Conservation (phyloP, 2,329 filamentous ascomycete species). For the Ascochyta fabae region DNA sequence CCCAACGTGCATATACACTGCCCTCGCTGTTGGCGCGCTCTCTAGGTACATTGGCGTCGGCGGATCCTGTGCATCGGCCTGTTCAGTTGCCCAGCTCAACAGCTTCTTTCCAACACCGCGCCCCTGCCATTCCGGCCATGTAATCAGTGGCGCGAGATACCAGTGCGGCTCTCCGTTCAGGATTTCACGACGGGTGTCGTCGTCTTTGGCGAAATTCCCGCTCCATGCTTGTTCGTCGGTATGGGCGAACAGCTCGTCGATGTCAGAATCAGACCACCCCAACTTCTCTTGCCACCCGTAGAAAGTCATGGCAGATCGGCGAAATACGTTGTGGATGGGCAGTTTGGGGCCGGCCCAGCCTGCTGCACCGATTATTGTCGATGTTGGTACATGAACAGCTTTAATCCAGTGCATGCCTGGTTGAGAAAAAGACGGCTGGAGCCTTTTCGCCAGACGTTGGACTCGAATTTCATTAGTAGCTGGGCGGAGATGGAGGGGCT, state of each 20-base stretch:
- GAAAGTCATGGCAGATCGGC: constrained; percentile 23
- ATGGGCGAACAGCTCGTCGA: constrained; percentile 35
- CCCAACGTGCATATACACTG: constrained; percentile 40
- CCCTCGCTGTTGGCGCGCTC: constrained; percentile 29
- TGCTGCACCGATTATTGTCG: constrained; percentile 34
- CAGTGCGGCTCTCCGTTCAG: constrained; percentile 36
- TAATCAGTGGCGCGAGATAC: constrained; percentile 40
- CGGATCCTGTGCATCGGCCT: constrained; percentile 36
- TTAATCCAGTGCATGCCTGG: constrained; percentile 35
- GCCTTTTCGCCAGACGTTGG: constrained; percentile 28
- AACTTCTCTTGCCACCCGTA: constrained; percentile 31
- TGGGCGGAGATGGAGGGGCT: constrained; percentile 29
- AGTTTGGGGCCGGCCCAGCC: constrained; percentile 34
- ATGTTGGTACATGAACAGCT: constrained; percentile 29
- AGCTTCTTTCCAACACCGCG: constrained; percentile 36
- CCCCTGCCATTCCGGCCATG: constrained; percentile 40
- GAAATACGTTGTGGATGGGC: constrained; percentile 31
- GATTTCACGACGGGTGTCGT: constrained; percentile 23
- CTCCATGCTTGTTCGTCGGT: constrained; percentile 30
- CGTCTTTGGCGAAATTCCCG: constrained; percentile 21
- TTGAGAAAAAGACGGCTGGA: constrained; percentile 26
- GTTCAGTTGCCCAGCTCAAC: constrained; percentile 39
- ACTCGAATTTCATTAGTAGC: constrained; percentile 18
- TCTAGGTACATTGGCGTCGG: constrained; percentile 41
- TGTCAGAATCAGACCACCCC: constrained; percentile 32